Percentiles rank a stretch among this genome's conserved stretches.
Evolutionary conservation across 2,329 filamentous ascomycete species (phyloP).

Genomic region (Fusarium graminum): DNA sequence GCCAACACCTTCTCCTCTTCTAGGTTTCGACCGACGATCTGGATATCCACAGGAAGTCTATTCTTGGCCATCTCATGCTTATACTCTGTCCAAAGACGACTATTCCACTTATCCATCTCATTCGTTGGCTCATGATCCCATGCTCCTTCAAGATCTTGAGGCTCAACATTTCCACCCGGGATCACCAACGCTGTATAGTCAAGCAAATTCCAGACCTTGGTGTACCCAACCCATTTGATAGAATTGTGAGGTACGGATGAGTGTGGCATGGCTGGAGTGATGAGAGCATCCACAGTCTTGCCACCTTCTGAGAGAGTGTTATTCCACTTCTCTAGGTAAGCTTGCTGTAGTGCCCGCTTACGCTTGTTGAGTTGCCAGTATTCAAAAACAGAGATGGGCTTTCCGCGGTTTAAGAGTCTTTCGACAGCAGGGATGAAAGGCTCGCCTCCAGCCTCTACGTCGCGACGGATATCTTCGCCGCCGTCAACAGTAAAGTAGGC

Average conservation of each 20-base stretch:
- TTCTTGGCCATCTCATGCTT: constrained; percentile 5
- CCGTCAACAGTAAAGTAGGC: constrained; percentile 73
- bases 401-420: constrained; percentile 64
- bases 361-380: constrained; percentile 76
- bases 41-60: constrained; percentile 26
- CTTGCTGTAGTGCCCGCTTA: constrained; percentile 58
- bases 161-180: constrained; percentile 34
- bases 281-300: constrained; percentile 64
- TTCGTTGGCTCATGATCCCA: constrained; percentile 21
- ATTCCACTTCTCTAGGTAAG: constrained; percentile 71
- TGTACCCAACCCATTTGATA: constrained; percentile 63
- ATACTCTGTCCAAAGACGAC: constrained; percentile 20
- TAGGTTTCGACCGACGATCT: constrained; percentile 24
- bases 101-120: constrained; percentile 26
- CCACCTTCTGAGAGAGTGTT: constrained; percentile 59
- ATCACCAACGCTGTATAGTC: constrained; percentile 49
- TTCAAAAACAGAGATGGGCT: constrained; percentile 70
- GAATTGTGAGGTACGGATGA: constrained; percentile 61
- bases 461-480: constrained; percentile 70
- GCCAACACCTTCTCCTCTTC: constrained; percentile 39
- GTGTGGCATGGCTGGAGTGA: constrained; percentile 73
- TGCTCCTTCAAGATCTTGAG: background rate
- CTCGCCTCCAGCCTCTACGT: constrained; percentile 67
- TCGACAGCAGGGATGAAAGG: constrained; percentile 71
- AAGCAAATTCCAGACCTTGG: constrained; percentile 50